Evolutionary conservation across 768 basidiomycete species (phyloP).

Genomic region (Mycena filopes): DNA sequence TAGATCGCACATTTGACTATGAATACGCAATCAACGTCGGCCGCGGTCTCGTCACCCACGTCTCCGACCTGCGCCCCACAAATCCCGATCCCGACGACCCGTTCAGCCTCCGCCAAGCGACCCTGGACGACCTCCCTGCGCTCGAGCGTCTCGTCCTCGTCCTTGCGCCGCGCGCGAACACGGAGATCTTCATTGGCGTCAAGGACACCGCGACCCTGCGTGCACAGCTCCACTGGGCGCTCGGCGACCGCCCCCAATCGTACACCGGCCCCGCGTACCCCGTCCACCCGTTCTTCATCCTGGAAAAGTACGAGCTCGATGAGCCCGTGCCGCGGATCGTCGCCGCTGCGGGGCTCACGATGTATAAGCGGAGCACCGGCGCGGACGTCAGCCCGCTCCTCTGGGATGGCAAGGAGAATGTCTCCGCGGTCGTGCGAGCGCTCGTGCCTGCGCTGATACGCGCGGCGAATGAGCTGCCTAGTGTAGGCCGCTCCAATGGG

Average conservation of each 20-base stretch:
- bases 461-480: not conserved
- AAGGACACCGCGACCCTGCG: not conserved
- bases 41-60: slow-evolving; percentile 6
- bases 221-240: not conserved
- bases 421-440: slow-evolving; percentile 6
- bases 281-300: not conserved
- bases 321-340: slow-evolving; percentile 1
- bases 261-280: not conserved
- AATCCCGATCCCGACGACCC: not conserved
- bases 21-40: slow-evolving; percentile 19
- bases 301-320: not conserved
- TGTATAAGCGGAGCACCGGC: not conserved
- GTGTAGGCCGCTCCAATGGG: not conserved
- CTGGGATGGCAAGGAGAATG: slow-evolving; percentile 6
- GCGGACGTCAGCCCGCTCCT: not conserved
- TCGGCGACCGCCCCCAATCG: not conserved
- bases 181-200: not conserved
- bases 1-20: slow-evolving; percentile 15
- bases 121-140: slow-evolving; percentile 3
- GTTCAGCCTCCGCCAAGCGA: slow-evolving; percentile 9
- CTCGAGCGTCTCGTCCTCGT: slow-evolving; percentile 12
- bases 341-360: not conserved
- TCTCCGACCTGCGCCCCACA: not conserved
- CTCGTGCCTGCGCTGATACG: not conserved
- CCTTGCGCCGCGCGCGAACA: not conserved